Evolutionary conservation across 805 yeast genomes (phyloP), one percentile per base, ranked within the genome.

Genomic region (Yarrowia sp.): DNA sequence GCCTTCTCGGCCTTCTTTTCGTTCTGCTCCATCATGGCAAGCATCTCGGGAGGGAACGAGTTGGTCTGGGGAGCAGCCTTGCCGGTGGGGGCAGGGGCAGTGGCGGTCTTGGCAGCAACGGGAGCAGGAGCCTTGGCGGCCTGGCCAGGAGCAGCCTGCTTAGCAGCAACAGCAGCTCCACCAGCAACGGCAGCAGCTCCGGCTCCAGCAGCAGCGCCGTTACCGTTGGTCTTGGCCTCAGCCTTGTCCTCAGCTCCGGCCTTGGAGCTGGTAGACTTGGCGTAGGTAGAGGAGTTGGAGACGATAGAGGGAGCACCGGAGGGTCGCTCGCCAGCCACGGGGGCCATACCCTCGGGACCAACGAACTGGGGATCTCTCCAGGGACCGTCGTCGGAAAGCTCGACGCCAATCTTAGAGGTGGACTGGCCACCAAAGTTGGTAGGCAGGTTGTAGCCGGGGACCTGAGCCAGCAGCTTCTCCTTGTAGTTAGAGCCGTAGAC

Each of bases 331-430:
- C 63, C 63, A 16, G 63, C 63, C 11, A 58, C 63, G 17, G 97
- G 97, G 62, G 96, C 96, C 77, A 87, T 90, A 68, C 97, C 97
- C 79, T 92, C 98, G 66, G 97, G 96, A 14, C 98, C 98, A 74
- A 92, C 87, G 77, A 73, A 93, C 77, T 88, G 71, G 33, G 87
- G 80, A 67, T 93, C 95, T 83, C 97, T 89, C 99, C 99, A 95
- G 68, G 99, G 99, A 70, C 99, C 99, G 69, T 88, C 80, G 75
- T 95, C 98, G 41, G 95, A 85, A 72, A 95, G 80, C 76, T 87
- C 89, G 69, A 95, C 83, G 26, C 96, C 97, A 52, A 85, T 89
- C 10, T 83, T 81, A 46, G 86, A 87, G 69, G 78, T 83, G 35
- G 95, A 86, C 68, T 73, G 73, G 70, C 99, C 99, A 68, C 99